Evolutionary conservation across 176 grass and related monocot genomes (phyloP), one percentile per base, ranked within the genome.

Genomic region (Bromus sterilis): DNA sequence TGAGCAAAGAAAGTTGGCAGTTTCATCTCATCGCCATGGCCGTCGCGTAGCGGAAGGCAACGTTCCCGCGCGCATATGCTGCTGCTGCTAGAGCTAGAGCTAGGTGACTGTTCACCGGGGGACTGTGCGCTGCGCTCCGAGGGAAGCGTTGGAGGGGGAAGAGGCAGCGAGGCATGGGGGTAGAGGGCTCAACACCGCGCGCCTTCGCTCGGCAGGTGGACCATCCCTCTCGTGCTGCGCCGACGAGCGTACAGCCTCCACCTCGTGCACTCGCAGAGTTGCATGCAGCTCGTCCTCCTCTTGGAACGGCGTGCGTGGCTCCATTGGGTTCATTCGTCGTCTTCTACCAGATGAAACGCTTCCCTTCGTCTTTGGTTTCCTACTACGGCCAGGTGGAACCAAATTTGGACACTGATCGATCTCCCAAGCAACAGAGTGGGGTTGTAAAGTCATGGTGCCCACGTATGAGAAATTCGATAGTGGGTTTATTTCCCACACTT

Each of bases 31-130:
- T 49, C 75, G 56, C 5, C 56, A 26, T 34, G 43, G 32, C 9
- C 69, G 80, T 71, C 84, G 71, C 37, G 7, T 82, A 82, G 68
- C 76, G 67, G 53, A 20, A 2, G 71, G 78, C 3, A 58, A 11
- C 78, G 25, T 62, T 82, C 61, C 60, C 25, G 25, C 21, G 64
- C 53, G 14, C 36, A 10, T 28, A 66, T 0, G 53, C 65, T 10
- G 33, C 6, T 0, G 36, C 36, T 4, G 48, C 28, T 15, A 40
- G 30, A 2, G 61, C 6, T 40, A 11, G 34, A 16, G 44, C 10
- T 49, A 20, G 48, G 58, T 42, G 2, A 25, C 84, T 80, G 84
- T 66, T 66, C 75, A n/a, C 62, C 31, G 39, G 82, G 35, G 46
- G 68, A 71, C 57, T 13, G 68, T 21, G 41, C 42, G 71, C 71